phyloP scores from a whole-genome alignment of 129 eudicot species.

The Tagetes erecta region DNA sequence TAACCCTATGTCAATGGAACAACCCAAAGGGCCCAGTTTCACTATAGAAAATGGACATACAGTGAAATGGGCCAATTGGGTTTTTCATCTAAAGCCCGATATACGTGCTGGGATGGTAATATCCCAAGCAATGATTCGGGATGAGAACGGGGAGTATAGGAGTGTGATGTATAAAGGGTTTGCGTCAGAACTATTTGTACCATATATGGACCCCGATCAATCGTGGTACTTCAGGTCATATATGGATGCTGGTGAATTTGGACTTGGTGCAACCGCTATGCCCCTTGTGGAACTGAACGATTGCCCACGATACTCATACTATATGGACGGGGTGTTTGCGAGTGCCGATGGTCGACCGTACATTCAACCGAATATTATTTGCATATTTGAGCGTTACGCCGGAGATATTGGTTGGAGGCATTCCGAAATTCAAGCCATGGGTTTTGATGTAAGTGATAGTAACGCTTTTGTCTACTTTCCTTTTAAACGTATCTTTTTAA shows the following conservation, averaged over 20 bases:
- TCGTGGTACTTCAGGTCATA: conserved; percentile 60
- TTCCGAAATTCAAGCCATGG: conserved; percentile 37
- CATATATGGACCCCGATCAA: conserved; percentile 58
- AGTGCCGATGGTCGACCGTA: conserved; percentile 45
- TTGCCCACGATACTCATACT: conserved; percentile 45
- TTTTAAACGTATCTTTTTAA: too few relatives aligned
- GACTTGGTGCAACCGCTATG: conserved; percentile 55
- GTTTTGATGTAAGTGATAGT: conserved; percentile 40
- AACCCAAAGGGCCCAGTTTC: conserved; percentile 69
- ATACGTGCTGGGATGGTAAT: conserved; percentile 55
- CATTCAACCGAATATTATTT: conserved; percentile 42
- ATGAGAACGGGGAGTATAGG: conserved; percentile 40
- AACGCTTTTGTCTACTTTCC: too few relatives aligned
- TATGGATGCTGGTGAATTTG: conserved; percentile 65
- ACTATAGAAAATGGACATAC: conserved; percentile 43
- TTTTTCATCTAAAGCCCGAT: conserved; percentile 51
- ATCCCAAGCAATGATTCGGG: conserved; percentile 46
- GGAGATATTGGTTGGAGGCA: conserved; percentile 67
- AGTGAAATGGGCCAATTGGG: conserved; percentile 85
- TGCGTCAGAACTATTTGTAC: conserved; percentile 54
- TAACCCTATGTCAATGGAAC: conserved; percentile 70
- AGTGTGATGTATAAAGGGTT: conserved; percentile 66
- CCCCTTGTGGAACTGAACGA: conserved; percentile 51
- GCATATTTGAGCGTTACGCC: conserved; percentile 53
- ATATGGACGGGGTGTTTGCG: conserved; percentile 57